Percentiles rank a stretch among this genome's conserved stretches.
Evolutionary conservation across 2,329 filamentous ascomycete species (phyloP).

Genomic region (Dactylellina cionopaga): DNA sequence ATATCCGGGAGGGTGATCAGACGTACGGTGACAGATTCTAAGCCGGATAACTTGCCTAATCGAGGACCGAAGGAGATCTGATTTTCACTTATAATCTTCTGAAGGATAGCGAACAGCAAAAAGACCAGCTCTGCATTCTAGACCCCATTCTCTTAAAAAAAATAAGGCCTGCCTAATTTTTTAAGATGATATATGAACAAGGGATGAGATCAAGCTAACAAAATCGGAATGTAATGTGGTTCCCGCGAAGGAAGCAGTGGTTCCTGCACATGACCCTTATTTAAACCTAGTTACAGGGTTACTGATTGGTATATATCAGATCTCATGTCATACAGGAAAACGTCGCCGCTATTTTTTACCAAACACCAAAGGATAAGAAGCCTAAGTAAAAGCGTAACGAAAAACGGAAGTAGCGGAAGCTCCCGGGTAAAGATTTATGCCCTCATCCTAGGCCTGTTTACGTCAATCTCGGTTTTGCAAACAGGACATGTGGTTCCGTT

Average conservation of each 20-base stretch:
- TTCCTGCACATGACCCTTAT: neutral
- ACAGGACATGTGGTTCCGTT: slow-evolving; percentile 55
- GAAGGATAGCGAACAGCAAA: too few species aligned
- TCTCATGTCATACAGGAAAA: neutral
- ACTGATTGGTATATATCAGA: neutral
- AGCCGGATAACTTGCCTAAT: neutral
- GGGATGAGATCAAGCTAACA: too few species aligned
- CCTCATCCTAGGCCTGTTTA: slow-evolving; percentile 33
- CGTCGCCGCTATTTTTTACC: slow-evolving; percentile 9
- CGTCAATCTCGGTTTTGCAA: slow-evolving; percentile 48
- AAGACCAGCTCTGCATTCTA: too few species aligned
- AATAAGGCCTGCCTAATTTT: too few species aligned
- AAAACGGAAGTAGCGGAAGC: neutral
- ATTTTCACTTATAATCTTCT: too few species aligned
- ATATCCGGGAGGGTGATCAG: neutral
- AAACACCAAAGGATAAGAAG: slow-evolving; percentile 31
- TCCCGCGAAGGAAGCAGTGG: too few species aligned
- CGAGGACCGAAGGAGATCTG: neutral
- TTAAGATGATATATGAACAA: too few species aligned
- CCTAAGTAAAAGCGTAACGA: slow-evolving; percentile 1
- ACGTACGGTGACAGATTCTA: slow-evolving; percentile 5
- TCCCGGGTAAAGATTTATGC: neutral
- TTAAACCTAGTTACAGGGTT: neutral
- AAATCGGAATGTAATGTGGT: too few species aligned
- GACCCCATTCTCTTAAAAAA: too few species aligned